Conservation (phyloP, 2,329 filamentous ascomycete genomes). For the Delphinella strobiligena region DNA sequence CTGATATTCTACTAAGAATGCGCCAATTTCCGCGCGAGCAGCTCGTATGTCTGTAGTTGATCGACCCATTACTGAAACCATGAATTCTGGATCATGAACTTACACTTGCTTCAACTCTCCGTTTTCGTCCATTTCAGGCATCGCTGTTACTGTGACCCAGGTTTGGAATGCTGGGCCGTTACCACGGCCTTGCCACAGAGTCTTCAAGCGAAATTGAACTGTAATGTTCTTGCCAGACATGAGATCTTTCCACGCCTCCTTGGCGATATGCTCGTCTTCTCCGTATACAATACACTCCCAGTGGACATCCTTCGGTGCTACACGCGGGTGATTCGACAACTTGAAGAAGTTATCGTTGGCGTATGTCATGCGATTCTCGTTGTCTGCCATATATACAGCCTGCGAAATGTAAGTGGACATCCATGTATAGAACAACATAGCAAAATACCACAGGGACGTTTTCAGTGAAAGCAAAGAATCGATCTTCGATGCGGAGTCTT, state of each 20-base stretch:
- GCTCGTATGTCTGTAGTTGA: no score
- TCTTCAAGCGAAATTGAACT: slow-evolving; percentile 26
- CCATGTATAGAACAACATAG: slow-evolving; percentile 14
- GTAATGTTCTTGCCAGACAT: slow-evolving; percentile 25
- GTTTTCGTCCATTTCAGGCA: slow-evolving; percentile 17
- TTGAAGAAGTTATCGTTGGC: slow-evolving; percentile 37
- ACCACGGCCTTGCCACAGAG: slow-evolving; percentile 15
- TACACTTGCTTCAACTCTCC: slow-evolving; percentile 23
- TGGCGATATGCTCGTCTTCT: slow-evolving; percentile 19
- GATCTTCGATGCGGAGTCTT: slow-evolving; percentile 27
- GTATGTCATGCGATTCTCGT: slow-evolving; percentile 1
- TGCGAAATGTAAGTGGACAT: no score
- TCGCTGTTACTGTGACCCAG: slow-evolving; percentile 12
- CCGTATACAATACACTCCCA: slow-evolving; percentile 32
- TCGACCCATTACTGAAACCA: no score
- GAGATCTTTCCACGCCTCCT: slow-evolving; percentile 28
- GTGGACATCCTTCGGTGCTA: slow-evolving; percentile 26
- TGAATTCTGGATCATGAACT: no score
- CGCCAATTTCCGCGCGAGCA: no score
- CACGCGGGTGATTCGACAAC: slow-evolving; percentile 32
- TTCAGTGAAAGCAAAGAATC: slow-evolving; percentile 15
- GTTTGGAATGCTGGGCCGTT: slow-evolving; percentile 9
- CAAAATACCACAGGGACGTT: slow-evolving; percentile 24
- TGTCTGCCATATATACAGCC: no score
- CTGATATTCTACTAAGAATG: no score